A percentile compares a stretch with the other conserved stretches of the same genome.
Evolutionary conservation across 1,139 yeast genomes (phyloP).

Genomic region (Suhomyces anneliseae): DNA sequence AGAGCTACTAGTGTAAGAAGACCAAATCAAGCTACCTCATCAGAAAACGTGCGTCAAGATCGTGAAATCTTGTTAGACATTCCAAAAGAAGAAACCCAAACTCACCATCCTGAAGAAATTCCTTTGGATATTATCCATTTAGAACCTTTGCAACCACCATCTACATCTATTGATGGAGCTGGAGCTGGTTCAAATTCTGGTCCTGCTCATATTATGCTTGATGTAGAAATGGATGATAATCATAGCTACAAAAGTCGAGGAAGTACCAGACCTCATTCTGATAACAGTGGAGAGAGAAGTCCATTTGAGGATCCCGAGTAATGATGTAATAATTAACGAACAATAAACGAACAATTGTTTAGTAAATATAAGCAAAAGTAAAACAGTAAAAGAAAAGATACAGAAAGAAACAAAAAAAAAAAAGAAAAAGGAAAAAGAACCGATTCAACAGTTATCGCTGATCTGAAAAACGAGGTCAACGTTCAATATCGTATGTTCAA

Average conservation of each 20-base stretch:
- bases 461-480: too few species aligned
- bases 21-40: conserved; percentile 4
- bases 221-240: conserved; percentile 34
- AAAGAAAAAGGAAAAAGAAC: too few species aligned
- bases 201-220: conserved; percentile 37
- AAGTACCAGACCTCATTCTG: conserved; percentile 6
- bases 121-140: conserved; percentile 10
- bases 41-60: conserved; percentile 7
- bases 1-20: conserved; percentile 43
- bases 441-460: too few species aligned
- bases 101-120: conserved; percentile 5
- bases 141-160: conserved; percentile 7
- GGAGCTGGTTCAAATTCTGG: conserved; percentile 1
- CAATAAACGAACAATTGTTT: background rate
- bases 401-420: too few species aligned
- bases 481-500: too few species aligned
- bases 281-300: conserved; percentile 23
- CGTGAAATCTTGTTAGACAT: conserved; percentile 18
- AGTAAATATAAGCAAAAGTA: too few species aligned
- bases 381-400: too few species aligned
- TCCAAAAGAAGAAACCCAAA: conserved; percentile 3
- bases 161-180: conserved; percentile 1
- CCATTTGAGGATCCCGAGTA: conserved; percentile 35
- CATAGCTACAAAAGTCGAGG: conserved; percentile 5
- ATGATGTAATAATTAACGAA: background rate